Percentiles rank a stretch among this genome's conserved stretches.
Conservation (phyloP, 176 grass and related monocot species). For the Avena insularis region DNA sequence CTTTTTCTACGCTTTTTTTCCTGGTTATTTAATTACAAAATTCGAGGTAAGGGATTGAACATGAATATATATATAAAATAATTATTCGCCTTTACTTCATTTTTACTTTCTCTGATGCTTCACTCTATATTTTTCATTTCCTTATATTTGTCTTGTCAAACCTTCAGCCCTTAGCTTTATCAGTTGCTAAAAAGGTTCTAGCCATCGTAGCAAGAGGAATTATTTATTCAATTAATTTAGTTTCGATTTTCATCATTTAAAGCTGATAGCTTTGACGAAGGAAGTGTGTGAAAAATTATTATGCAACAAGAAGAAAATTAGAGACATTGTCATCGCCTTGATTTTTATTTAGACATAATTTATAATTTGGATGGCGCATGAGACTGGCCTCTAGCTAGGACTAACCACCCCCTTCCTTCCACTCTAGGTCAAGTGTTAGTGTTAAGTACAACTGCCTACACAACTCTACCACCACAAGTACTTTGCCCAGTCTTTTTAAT, state of each 20-base stretch:
- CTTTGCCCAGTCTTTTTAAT: background rate
- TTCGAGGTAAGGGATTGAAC: background rate
- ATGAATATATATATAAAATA: background rate
- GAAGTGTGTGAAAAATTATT: background rate
- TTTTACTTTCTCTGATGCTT: conserved; percentile 11
- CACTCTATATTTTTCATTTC: background rate
- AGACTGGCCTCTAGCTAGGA: background rate
- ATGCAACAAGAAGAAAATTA: background rate
- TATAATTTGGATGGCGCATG: background rate
- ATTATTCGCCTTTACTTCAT: conserved; percentile 4
- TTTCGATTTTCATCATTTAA: background rate
- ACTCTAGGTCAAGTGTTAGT: conserved; percentile 43
- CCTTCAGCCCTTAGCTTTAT: background rate
- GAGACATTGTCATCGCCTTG: background rate
- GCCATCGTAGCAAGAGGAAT: background rate
- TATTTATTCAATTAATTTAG: background rate
- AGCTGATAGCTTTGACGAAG: too few relatives aligned
- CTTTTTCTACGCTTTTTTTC: background rate
- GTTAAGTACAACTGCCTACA: conserved; percentile 48
- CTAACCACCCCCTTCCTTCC: background rate
- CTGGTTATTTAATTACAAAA: background rate
- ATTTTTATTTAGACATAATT: background rate
- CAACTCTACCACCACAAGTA: conserved; percentile 13
- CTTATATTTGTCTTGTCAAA: background rate
- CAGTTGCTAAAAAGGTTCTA: background rate